Evolutionary conservation across 768 basidiomycete genomes (phyloP), one percentile per base, ranked within the genome.

Genomic region (Amanita exitialis): DNA sequence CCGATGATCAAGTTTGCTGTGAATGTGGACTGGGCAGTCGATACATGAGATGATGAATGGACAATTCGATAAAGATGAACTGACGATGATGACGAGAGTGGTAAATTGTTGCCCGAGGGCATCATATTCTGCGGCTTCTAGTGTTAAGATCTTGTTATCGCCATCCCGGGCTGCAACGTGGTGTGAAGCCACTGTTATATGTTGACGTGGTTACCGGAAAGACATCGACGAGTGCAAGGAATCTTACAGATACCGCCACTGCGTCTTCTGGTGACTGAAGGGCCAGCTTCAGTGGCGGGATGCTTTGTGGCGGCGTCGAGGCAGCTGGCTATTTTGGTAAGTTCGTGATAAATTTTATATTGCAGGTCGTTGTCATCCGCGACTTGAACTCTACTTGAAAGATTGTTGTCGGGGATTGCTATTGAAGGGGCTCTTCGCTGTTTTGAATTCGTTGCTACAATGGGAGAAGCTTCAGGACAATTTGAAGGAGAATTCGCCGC

Each of bases 71-170:
- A 18, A n/a, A 16, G 28, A 32, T 18, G 23, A n/a, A 45, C 51
- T 44, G n/a, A 52, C 51, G 43, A 52, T 52, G 27, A 46, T 38
- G 43, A 52, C 44, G 32, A 52, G 43, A 12, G 44, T 52, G 43
- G 30, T 52, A 23, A 52, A 52, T 18, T 52, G 51, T 37, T 44
- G 42, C 4, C 51, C 51, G 10, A 52, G 44, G 25, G 43, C 51
- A 28, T 52, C 51, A 13, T 36, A 52, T 23, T 52, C 51, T 44
- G 49, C 49, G 8, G 38, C 28, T n/a, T 49, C 49, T 20, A 20
- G 16, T 15, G 16, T 21, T n/a, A 12, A 10, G n/a, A 5, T 28
- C 4, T 21, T 36, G 27, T 30, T 38, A 27, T 25, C n/a, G n/a
- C 38, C 10, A 9, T 41, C 48, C 9, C 16, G 27, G 4, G 25